These are phyloP conservation scores for Xylona heveae DNA, from an alignment of 495 filamentous ascomycete species.

Conservation along the genomic window DNA sequence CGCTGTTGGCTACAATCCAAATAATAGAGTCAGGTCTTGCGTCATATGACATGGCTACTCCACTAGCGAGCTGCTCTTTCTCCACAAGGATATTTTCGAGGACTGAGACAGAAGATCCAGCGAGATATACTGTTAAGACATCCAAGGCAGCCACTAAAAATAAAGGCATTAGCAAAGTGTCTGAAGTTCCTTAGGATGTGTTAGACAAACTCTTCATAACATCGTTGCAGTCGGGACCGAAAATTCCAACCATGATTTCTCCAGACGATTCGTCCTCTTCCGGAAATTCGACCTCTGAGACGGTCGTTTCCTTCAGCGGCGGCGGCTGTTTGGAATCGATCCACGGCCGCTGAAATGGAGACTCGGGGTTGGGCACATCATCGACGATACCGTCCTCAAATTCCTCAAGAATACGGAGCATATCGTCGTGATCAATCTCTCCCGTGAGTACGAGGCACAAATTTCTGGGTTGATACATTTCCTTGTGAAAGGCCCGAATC, in stretches of 20 bases:
- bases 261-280: slow-evolving; percentile 90
- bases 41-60: slow-evolving; percentile 53
- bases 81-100: slow-evolving; percentile 87
- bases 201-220: slow-evolving; percentile 23
- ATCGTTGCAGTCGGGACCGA: slow-evolving; percentile 64
- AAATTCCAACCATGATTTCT: slow-evolving; percentile 61
- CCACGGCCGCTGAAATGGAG: slow-evolving; percentile 78
- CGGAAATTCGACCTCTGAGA: slow-evolving; percentile 73
- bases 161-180: not conserved
- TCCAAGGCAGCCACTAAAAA: slow-evolving; percentile 41
- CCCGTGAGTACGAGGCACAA: slow-evolving; percentile 77
- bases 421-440: slow-evolving; percentile 62
- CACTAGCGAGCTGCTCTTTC: slow-evolving; percentile 76
- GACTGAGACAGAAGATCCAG: slow-evolving; percentile 78
- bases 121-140: slow-evolving; percentile 62
- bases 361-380: slow-evolving; percentile 49
- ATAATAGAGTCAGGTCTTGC: slow-evolving; percentile 62
- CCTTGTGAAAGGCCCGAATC: slow-evolving; percentile 78
- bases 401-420: slow-evolving; percentile 59
- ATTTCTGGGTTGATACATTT: slow-evolving; percentile 98
- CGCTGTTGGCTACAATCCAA: slow-evolving; percentile 61
- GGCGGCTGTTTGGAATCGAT: slow-evolving; percentile 65
- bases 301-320: slow-evolving; percentile 38
- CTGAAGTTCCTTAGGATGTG: not conserved
- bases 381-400: slow-evolving; percentile 77